Evolutionary conservation across 306 rosid genomes (phyloP).

Genomic region (Vigna trinervia): DNA sequence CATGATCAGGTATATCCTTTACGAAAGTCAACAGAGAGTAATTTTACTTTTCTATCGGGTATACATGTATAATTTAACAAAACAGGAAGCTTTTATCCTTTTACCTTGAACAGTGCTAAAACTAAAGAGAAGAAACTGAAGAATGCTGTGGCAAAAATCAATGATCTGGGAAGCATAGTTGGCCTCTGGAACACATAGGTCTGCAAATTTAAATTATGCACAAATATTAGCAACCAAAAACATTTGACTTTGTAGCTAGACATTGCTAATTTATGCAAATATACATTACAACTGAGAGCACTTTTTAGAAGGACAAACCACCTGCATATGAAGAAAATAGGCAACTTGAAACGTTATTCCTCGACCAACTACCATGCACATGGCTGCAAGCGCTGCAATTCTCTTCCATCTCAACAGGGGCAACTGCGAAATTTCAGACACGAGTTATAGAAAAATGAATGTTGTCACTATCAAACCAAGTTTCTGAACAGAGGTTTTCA

Average conservation of each 20-base stretch:
- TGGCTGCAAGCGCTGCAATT: slow-evolving; percentile 70
- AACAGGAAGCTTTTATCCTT: not conserved
- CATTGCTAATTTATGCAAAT: too few species aligned
- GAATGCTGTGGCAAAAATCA: slow-evolving; percentile 72
- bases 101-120: slow-evolving; percentile 81
- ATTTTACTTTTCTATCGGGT: too few species aligned
- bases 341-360: slow-evolving; percentile 78
- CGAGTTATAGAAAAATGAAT: not conserved
- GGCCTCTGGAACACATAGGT: slow-evolving; percentile 74
- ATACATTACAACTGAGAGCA: too few species aligned
- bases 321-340: slow-evolving; percentile 77
- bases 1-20: slow-evolving; percentile 85
- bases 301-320: too few species aligned
- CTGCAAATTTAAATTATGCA: slow-evolving; percentile 37
- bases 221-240: too few species aligned
- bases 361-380: slow-evolving; percentile 75
- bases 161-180: slow-evolving; percentile 62
- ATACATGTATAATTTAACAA: not conserved
- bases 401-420: slow-evolving; percentile 86
- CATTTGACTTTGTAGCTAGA: too few species aligned
- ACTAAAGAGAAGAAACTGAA: slow-evolving; percentile 83
- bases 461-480: not conserved
- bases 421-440: slow-evolving; percentile 49
- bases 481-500: not conserved
- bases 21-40: not conserved